A percentile compares a stretch with the other conserved stretches of the same genome.
Evolutionary conservation across 139 green algal genomes (phyloP).

Genomic region (Chlorella vulgaris): DNA sequence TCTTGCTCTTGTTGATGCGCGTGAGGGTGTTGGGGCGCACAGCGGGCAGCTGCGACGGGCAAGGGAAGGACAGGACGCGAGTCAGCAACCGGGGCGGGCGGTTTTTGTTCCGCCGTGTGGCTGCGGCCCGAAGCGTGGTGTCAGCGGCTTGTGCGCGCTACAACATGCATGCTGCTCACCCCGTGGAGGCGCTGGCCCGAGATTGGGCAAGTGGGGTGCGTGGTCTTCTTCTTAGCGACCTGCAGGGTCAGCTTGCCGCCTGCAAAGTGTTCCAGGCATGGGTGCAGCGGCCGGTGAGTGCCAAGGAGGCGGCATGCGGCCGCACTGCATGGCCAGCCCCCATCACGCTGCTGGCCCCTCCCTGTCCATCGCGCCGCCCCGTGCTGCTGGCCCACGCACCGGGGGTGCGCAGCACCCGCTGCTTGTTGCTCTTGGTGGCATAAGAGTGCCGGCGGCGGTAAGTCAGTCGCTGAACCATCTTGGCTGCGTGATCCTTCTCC

Average conservation of each 20-base stretch:
- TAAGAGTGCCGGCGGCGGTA: constrained; percentile 90
- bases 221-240: constrained; percentile 90
- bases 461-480: constrained; percentile 87
- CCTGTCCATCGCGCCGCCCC: background rate
- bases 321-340: background rate
- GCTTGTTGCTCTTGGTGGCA: constrained; percentile 93
- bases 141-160: too few species aligned
- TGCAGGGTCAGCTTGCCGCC: constrained; percentile 92
- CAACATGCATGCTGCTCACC: constrained; percentile 51
- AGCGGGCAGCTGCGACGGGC: constrained; percentile 57
- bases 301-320: too few species aligned
- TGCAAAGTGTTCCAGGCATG: constrained; percentile 40
- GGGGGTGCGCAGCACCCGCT: constrained; percentile 90
- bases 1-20: constrained; percentile 88
- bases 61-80: background rate
- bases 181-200: constrained; percentile 82
- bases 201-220: constrained; percentile 78
- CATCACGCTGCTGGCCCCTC: too few species aligned
- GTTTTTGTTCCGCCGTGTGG: too few species aligned
- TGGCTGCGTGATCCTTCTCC: constrained; percentile 20
- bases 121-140: too few species aligned
- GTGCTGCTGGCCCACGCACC: constrained; percentile 53
- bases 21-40: constrained; percentile 67
- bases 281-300: background rate
- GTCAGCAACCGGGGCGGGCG: too few species aligned